These are phyloP conservation scores for Colletotrichum sp. DNA, from an alignment of 2,329 filamentous ascomycete species.

Conservation along the genomic window DNA sequence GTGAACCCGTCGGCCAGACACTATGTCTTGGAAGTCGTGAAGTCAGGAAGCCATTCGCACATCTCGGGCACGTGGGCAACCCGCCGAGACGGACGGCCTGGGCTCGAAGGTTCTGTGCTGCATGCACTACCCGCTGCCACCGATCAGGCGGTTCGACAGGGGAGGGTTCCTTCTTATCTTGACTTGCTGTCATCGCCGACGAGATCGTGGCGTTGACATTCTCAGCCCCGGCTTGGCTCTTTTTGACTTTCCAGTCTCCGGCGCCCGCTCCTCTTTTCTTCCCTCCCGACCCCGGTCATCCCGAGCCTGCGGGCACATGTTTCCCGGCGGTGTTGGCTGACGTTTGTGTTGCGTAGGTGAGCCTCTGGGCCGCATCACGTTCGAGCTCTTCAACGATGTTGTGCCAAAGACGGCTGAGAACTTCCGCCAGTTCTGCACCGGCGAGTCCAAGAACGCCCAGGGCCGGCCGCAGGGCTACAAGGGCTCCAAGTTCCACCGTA, in stretches of 20 bases:
- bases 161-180: background rate
- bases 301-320: background rate
- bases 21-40: background rate
- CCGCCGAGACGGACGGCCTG: background rate
- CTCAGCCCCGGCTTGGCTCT: background rate
- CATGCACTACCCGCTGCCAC: background rate
- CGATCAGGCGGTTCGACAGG: background rate
- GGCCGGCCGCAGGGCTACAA: slow-evolving; percentile 93
- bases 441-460: slow-evolving; percentile 80
- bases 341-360: slow-evolving; percentile 65
- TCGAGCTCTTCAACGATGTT: slow-evolving; percentile 86
- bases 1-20: background rate
- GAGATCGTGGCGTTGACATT: background rate
- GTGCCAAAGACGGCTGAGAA: slow-evolving; percentile 93
- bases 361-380: slow-evolving; percentile 83
- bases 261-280: background rate
- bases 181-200: background rate
- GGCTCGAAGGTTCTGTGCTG: background rate
- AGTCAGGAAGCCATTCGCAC: background rate
- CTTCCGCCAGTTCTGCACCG: slow-evolving; percentile 96
- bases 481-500: slow-evolving; percentile 90
- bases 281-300: background rate
- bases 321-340: background rate
- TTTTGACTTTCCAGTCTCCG: background rate
- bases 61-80: background rate